Base-by-base conservation (phyloP, 805 yeast genomes). In the Kodamaea sagamina region DNA sequence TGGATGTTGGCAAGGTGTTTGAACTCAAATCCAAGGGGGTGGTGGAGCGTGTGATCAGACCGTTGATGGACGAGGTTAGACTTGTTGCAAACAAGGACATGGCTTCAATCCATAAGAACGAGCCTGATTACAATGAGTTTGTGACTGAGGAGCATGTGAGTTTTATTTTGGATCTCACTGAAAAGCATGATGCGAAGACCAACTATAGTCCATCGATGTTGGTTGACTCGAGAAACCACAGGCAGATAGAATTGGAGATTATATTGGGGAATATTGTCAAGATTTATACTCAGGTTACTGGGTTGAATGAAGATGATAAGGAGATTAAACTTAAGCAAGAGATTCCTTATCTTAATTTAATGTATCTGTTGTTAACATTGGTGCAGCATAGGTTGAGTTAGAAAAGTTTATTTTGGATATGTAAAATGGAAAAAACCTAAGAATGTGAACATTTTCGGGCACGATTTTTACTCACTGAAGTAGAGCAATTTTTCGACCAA, bases 81-180 rank as follows among this genome's bases (percentile, higher is more conserved):
- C 72, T 71, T 3, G 75, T 85, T 46, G 95, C 95, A 8, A 77
- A 75, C 39, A 78, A 86, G 6, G 90, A 83, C 46, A 86, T 86
- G 1, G 72, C 75, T 24, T 69, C 65, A 3, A 55, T 86, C 26
- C 41, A 47, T 27, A 40, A 55, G 13, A 43, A 32, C 12, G 37
- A 29, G n/a, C 51, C 53, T 44, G 34, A 48, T 6, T 44, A 41
- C n/a, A 28, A 37, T 6, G 79, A 80, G 1, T 72, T 61, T 15
- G 76, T 65, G 13, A 59, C 73, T 12, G 77, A 77, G 46, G 68
- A 77, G 21, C 47, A 55, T 34, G 75, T 80, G 69, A 58, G 78
- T 27, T 80, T 78, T 48, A 69, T 79, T n/a, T 65, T 68, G 11
- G 74, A 68, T 46, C 67, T 65, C 47, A 57, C 62, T 6, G 49